Evolutionary conservation across 2,329 filamentous ascomycete genomes (phyloP), one percentile per base, ranked within the genome.

Genomic region (Phaeosphaeria sp.): DNA sequence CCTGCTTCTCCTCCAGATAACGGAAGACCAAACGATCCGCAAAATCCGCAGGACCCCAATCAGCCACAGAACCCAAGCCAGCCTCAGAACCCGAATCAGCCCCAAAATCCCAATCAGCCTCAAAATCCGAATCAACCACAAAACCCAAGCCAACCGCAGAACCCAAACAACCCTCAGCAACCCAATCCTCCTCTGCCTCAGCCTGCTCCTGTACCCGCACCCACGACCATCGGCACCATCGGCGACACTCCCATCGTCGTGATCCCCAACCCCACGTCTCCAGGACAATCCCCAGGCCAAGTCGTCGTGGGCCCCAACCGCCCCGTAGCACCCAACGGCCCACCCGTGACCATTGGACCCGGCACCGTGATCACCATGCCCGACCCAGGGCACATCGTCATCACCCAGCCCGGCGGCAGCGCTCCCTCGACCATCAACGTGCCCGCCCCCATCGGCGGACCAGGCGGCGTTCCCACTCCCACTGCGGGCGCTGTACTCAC

Each of bases 371-470:
- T 59, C 50, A 50, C 53, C 13, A 36, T 59, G 33, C 53, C 11
- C 6, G 53, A 59, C 45, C 49, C 57, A 3, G 46, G 49, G 2
- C 57, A 59, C 49, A 36, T 59, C 39, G 39, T 59, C 27, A 53
- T 59, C 45, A 49, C 49, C 7, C 44, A 49, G 5, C 53, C 57
- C 24, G 53, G 53, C 15, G 53, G 49, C 13, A 33, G 53, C 15
- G 52, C 56, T 6, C 51, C 51, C 1, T 51, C 46, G 2, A 64
- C 61, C 39, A 59, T 64, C 53, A 60, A 59, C 49, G 36, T 64
- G 2, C 61, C 61, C 5, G 49, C 48, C 6, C 61, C 61, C 13
- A 48, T 39, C 17, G 36, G 36, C 36, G 36, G 36, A 39, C 36
- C 36, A 39, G 36, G 36, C 13, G 36, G 33, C 21, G 42, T 49